Evolutionary conservation across 2,329 filamentous ascomycete species (phyloP).

Genomic region (Atkinsonella hypoxylon): DNA sequence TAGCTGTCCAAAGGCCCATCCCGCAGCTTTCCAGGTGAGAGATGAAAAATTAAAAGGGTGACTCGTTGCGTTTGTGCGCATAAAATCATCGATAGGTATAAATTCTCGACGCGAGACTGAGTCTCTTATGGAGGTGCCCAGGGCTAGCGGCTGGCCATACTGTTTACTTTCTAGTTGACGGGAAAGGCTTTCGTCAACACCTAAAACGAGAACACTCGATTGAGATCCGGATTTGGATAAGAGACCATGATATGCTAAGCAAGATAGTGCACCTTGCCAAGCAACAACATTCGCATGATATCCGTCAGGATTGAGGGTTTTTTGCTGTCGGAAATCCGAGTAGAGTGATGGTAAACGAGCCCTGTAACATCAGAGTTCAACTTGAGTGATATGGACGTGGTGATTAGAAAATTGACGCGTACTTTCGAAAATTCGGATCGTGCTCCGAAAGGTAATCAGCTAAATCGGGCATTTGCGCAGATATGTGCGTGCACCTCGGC

Average conservation of each 20-base stretch:
- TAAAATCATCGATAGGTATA: constrained; percentile 59
- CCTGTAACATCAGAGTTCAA: constrained; percentile 28
- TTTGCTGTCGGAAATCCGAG: constrained; percentile 70
- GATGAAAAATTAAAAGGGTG: constrained; percentile 59
- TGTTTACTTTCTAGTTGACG: constrained; percentile 62
- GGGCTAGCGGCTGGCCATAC: constrained; percentile 68
- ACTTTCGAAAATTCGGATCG: constrained; percentile 51
- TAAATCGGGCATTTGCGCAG: constrained; percentile 47
- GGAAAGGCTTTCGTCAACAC: constrained; percentile 50
- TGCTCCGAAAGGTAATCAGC: constrained; percentile 51
- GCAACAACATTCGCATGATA: constrained; percentile 69
- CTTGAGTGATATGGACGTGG: not conserved
- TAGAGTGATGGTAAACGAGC: constrained; percentile 75
- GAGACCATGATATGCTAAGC: constrained; percentile 52
- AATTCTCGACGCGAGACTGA: constrained; percentile 58
- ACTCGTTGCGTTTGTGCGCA: constrained; percentile 53
- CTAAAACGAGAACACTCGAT: constrained; percentile 39
- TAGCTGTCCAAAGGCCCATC: constrained; percentile 63
- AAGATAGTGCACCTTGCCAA: constrained; percentile 65
- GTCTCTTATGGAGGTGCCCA: constrained; percentile 68
- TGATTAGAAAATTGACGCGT: constrained; percentile 2
- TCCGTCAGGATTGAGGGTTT: constrained; percentile 70
- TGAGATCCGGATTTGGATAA: constrained; percentile 28
- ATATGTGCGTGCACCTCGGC: not conserved
- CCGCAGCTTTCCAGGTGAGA: constrained; percentile 56